A percentile compares a stretch with the other conserved stretches of the same genome.
Evolutionary conservation across 306 rosid species (phyloP).

Genomic region (Ormosia emarginata): DNA sequence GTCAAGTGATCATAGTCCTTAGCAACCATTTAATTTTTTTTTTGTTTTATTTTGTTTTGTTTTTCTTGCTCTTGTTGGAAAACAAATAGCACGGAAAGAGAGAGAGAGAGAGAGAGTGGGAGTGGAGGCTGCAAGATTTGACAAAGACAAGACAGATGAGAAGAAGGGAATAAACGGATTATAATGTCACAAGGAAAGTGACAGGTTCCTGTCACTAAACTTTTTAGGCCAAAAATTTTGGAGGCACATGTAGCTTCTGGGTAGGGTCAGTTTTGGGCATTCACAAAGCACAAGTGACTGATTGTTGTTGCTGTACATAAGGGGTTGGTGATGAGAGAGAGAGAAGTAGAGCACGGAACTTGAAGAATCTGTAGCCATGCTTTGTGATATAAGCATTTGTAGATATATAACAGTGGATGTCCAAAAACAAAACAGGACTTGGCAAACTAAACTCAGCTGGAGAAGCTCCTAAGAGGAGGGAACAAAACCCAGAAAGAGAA

Average conservation of each 20-base stretch:
- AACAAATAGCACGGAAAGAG: background rate
- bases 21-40: conserved; percentile 43
- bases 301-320: background rate
- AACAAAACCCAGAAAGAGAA: background rate
- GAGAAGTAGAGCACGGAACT: conserved; percentile 48
- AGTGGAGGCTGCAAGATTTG: conserved; percentile 28
- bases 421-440: background rate
- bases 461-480: background rate
- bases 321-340: background rate
- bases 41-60: background rate
- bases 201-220: background rate
- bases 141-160: conserved; percentile 7
- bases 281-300: background rate
- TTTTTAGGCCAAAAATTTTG: background rate
- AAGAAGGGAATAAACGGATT: background rate
- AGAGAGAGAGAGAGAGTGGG: background rate
- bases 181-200: conserved; percentile 11
- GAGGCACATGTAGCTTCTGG: background rate
- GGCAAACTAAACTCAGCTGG: background rate
- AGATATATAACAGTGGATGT: background rate
- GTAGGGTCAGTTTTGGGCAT: conserved; percentile 37
- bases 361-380: conserved; percentile 49
- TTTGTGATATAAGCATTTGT: conserved; percentile 29
- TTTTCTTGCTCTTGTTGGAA: background rate
- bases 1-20: conserved; percentile 41